Evolutionary conservation across 805 yeast genomes (phyloP).

Genomic region (Candida maris): DNA sequence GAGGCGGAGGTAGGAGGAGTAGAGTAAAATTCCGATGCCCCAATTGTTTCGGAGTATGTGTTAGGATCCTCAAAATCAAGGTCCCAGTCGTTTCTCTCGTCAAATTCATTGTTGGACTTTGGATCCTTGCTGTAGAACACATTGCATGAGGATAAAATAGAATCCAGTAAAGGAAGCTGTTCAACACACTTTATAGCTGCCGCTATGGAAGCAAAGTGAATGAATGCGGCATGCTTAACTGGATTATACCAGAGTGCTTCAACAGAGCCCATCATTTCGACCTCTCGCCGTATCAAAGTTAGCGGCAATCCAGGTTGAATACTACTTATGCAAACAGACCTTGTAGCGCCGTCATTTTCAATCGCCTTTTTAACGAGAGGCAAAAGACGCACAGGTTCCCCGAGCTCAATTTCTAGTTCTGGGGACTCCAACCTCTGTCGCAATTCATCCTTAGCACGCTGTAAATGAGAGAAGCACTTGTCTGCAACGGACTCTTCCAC

Average conservation of each 20-base stretch:
- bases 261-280: slow-evolving; percentile 39
- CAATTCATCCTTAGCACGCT: slow-evolving; percentile 14
- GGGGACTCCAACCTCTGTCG: slow-evolving; percentile 36
- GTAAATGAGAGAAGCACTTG: slow-evolving; percentile 19
- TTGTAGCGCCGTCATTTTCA: slow-evolving; percentile 30
- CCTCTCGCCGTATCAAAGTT: slow-evolving; percentile 27
- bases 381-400: slow-evolving; percentile 29
- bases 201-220: slow-evolving; percentile 44
- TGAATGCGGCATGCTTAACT: slow-evolving; percentile 23
- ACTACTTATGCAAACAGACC: slow-evolving; percentile 27
- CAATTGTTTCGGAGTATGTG: slow-evolving; percentile 4
- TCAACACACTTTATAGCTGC: slow-evolving; percentile 44
- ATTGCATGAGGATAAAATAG: slow-evolving; percentile 21
- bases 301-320: slow-evolving; percentile 22
- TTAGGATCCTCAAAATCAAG: slow-evolving; percentile 3
- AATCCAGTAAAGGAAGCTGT: slow-evolving; percentile 28
- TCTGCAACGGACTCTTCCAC: slow-evolving; percentile 20
- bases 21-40: slow-evolving; percentile 20
- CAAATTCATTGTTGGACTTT: background rate
- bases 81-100: too few species aligned
- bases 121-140: slow-evolving; percentile 29
- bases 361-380: slow-evolving; percentile 25
- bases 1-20: slow-evolving; percentile 27
- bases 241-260: slow-evolving; percentile 33
- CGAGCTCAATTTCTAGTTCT: slow-evolving; percentile 31